Evolutionary conservation across 805 yeast species (phyloP).

Genomic region (Suhomyces xylopsoci): DNA sequence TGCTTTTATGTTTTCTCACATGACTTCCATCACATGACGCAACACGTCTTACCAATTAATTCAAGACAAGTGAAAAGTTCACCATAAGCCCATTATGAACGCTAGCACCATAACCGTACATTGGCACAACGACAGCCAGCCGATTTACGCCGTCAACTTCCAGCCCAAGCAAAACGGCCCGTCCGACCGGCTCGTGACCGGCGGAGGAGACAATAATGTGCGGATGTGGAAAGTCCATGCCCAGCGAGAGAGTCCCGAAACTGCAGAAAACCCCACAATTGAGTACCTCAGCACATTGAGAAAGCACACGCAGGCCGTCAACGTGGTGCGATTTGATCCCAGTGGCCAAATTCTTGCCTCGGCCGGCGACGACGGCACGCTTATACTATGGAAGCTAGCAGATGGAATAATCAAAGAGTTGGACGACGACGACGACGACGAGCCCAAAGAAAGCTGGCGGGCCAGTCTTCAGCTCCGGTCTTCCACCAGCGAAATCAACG

Average conservation of each 20-base stretch:
- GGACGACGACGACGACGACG: slow-evolving; percentile 52
- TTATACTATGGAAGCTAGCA: slow-evolving; percentile 72
- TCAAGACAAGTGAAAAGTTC: no score
- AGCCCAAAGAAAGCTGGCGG: slow-evolving; percentile 70
- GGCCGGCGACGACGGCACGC: slow-evolving; percentile 93
- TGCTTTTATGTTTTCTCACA: no score
- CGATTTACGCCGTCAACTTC: slow-evolving; percentile 65
- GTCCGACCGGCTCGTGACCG: slow-evolving; percentile 67
- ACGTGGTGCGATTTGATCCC: slow-evolving; percentile 78
- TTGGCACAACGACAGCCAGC: slow-evolving; percentile 75
- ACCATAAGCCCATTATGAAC: slow-evolving; percentile 22
- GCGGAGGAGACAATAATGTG: slow-evolving; percentile 93
- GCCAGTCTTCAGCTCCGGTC: slow-evolving; percentile 56
- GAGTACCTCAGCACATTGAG: slow-evolving; percentile 77
- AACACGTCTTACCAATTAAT: no score
- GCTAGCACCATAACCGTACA: slow-evolving; percentile 54
- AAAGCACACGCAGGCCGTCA: slow-evolving; percentile 93
- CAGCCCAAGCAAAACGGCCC: slow-evolving; percentile 39
- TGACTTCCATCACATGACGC: no score
- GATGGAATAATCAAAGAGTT: slow-evolving; percentile 56
- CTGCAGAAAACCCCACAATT: slow-evolving; percentile 32
- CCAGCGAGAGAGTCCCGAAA: neutral
- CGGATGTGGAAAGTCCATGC: slow-evolving; percentile 47
- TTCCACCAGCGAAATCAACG: slow-evolving; percentile 79
- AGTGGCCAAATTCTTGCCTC: slow-evolving; percentile 72